Evolutionary conservation across 202 grass and related monocot genomes (phyloP).

Genomic region (Bolboschoenoplectus hybrid): DNA sequence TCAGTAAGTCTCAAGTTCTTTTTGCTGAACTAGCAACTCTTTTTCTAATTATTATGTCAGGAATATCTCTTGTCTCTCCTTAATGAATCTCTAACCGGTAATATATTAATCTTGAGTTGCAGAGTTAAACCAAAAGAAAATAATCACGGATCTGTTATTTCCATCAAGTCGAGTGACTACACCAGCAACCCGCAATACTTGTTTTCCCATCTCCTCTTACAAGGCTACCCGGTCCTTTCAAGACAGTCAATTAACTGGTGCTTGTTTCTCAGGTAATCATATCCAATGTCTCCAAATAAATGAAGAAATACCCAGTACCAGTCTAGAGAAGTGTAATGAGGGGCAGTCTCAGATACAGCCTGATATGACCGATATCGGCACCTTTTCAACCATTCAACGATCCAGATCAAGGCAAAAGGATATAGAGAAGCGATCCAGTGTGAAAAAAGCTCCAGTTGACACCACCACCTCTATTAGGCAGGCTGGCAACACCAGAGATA

Average conservation of each 20-base stretch:
- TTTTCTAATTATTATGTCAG: background rate
- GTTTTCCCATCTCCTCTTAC: conserved; percentile 44
- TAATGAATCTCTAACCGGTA: conserved; percentile 15
- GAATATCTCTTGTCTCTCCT: conserved; percentile 9
- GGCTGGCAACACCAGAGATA: background rate
- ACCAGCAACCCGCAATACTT: conserved; percentile 46
- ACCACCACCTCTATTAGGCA: conserved; percentile 25
- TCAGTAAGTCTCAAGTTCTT: background rate
- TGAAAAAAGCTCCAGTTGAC: conserved; percentile 38
- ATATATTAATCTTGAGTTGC: conserved; percentile 35
- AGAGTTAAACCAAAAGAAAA: conserved; percentile 61
- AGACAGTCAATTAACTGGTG: conserved; percentile 18
- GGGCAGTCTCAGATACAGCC: conserved; percentile 41
- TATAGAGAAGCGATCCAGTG: conserved; percentile 45
- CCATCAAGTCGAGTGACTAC: conserved; percentile 55
- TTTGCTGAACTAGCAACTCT: conserved; percentile 8
- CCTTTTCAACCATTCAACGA: conserved; percentile 60
- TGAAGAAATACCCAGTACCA: conserved; percentile 36
- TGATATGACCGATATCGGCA: conserved; percentile 41
- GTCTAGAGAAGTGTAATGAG: conserved; percentile 44
- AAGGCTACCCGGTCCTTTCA: conserved; percentile 37
- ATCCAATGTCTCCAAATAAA: conserved; percentile 43
- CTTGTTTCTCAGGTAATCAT: conserved; percentile 24
- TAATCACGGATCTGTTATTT: conserved; percentile 53
- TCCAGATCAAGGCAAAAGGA: conserved; percentile 68